A percentile compares a stretch with the other conserved stretches of the same genome.
Conservation (phyloP, 192 early-diverging fungal genomes). For the Allomyces javanicus region DNA sequence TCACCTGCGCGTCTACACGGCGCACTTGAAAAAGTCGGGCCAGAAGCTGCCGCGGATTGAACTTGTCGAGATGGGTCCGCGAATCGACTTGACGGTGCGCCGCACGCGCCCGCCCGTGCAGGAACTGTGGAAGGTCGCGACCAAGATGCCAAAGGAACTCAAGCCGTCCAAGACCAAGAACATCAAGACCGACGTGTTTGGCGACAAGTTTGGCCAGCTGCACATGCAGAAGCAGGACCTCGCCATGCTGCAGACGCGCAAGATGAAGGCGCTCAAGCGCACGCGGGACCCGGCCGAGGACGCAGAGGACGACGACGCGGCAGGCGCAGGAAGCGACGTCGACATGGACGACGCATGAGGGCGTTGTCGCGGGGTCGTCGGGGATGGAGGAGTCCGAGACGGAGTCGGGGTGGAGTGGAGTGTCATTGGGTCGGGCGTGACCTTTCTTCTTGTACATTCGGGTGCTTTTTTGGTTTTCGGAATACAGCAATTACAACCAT, state of each 20-base stretch:
- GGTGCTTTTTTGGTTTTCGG: no score
- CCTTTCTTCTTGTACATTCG: no score
- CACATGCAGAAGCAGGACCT: conserved; percentile 86
- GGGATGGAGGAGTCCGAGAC: no score
- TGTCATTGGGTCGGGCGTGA: no score
- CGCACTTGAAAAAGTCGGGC: conserved; percentile 71
- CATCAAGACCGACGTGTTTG: conserved; percentile 66
- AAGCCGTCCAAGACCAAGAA: conserved; percentile 75
- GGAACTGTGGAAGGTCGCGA: conserved; percentile 68
- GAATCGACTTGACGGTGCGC: conserved; percentile 57
- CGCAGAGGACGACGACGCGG: conserved; percentile 18
- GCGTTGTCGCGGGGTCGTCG: no score
- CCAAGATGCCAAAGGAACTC: conserved; percentile 66
- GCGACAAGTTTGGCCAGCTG: conserved; percentile 75
- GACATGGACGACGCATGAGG: no score
- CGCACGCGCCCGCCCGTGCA: conserved; percentile 47
- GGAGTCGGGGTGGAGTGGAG: no score
- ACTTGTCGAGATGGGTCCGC: conserved; percentile 83
- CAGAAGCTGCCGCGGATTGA: conserved; percentile 72
- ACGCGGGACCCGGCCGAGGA: conserved; percentile 9
- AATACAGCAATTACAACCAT: no score
- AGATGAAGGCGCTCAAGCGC: conserved; percentile 91
- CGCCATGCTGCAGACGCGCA: conserved; percentile 82
- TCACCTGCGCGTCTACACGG: conserved; percentile 62
- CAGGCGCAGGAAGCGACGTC: no score